Evolutionary conservation across 2,329 filamentous ascomycete genomes (phyloP).

Genomic region (Verticillium nubilum): DNA sequence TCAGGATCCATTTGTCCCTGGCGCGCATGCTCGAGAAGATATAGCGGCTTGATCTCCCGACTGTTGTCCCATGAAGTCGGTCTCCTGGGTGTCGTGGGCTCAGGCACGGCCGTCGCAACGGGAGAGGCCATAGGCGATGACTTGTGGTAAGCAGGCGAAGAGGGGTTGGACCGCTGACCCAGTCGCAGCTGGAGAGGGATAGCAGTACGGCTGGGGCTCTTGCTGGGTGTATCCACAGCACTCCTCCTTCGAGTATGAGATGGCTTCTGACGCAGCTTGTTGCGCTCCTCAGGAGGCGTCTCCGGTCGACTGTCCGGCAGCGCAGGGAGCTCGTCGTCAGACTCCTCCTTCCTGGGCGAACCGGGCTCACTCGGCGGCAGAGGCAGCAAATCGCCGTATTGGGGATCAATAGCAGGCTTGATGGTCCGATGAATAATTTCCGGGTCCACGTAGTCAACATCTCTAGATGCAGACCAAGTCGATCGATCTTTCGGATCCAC

Average conservation of each 20-base stretch:
- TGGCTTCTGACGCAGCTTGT: slow-evolving; percentile 30
- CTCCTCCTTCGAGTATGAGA: slow-evolving; percentile 44
- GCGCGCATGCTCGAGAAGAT: slow-evolving; percentile 64
- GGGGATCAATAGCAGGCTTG: slow-evolving; percentile 61
- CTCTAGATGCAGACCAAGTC: slow-evolving; percentile 9
- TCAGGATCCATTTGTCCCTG: slow-evolving; percentile 27
- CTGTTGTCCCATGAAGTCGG: slow-evolving; percentile 58
- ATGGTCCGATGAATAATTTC: slow-evolving; percentile 53
- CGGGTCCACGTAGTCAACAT: slow-evolving; percentile 42
- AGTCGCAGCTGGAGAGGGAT: slow-evolving; percentile 53
- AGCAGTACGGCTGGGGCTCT: slow-evolving; percentile 51
- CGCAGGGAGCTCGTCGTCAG: slow-evolving; percentile 37
- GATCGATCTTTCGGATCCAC: slow-evolving; percentile 12
- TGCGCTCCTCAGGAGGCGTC: slow-evolving; percentile 45
- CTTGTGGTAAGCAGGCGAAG: slow-evolving; percentile 32
- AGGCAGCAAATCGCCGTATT: slow-evolving; percentile 59
- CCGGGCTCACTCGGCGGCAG: slow-evolving; percentile 55
- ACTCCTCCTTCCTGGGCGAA: slow-evolving; percentile 33
- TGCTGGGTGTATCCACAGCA: slow-evolving; percentile 38
- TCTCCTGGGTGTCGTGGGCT: slow-evolving; percentile 28
- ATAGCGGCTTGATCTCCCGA: slow-evolving; percentile 74
- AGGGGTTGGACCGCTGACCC: slow-evolving; percentile 38
- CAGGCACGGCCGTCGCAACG: slow-evolving; percentile 22
- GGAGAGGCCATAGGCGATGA: slow-evolving; percentile 31
- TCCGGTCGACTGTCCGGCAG: slow-evolving; percentile 57